These are phyloP conservation scores for Amanita fuliginea DNA, from an alignment of 768 basidiomycete species.

Conservation along the genomic window DNA sequence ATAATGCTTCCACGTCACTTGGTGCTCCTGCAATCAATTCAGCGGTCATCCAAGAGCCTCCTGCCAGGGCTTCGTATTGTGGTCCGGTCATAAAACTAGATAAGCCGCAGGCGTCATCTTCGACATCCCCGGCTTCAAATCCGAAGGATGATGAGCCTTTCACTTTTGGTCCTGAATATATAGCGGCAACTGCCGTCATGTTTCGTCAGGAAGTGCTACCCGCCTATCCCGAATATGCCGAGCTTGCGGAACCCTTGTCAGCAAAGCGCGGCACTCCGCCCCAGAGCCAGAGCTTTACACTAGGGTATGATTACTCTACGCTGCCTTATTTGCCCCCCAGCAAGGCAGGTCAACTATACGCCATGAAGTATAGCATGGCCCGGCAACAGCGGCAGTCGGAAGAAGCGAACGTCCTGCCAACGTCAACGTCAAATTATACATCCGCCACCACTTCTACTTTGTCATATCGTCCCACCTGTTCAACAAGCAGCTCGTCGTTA, in stretches of 20 bases:
- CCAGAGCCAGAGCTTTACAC: not conserved
- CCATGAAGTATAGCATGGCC: slow-evolving; percentile 9
- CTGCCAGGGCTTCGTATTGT: not conserved
- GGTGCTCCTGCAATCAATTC: not conserved
- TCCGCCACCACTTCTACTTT: not conserved
- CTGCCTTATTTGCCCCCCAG: slow-evolving; percentile 7
- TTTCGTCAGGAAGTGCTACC: slow-evolving; percentile 24
- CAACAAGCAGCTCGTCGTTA: slow-evolving; percentile 26
- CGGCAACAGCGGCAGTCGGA: not conserved
- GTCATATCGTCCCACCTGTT: slow-evolving; percentile 11
- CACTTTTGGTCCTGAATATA: slow-evolving; percentile 23
- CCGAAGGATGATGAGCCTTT: slow-evolving; percentile 24
- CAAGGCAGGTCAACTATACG: slow-evolving; percentile 16
- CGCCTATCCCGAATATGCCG: slow-evolving; percentile 20
- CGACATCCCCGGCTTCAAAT: slow-evolving; percentile 7
- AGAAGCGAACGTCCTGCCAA: not conserved
- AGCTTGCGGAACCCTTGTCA: not conserved
- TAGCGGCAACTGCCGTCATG: slow-evolving; percentile 22
- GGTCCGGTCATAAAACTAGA: not conserved
- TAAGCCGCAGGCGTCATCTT: not conserved
- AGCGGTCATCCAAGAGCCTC: not conserved
- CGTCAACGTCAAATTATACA: not conserved
- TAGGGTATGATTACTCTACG: not conserved
- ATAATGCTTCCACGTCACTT: not conserved
- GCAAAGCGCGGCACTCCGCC: not conserved